Conservation (phyloP, 2,329 filamentous ascomycete species). For the Curvularia spicifera region DNA sequence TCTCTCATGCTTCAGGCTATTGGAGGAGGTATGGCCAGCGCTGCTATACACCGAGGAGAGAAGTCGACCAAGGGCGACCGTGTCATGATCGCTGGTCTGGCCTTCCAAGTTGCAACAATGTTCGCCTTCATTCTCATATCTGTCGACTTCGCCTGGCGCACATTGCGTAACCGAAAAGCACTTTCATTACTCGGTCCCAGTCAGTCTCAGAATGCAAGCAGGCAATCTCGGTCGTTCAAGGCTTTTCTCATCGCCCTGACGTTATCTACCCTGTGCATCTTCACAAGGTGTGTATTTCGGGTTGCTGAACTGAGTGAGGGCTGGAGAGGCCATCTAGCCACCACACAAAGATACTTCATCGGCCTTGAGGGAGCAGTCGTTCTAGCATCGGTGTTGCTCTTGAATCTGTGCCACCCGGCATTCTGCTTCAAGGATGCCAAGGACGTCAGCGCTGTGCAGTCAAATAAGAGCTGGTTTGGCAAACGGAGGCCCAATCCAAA, state of each 20-base stretch:
- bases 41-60: constrained; percentile 38
- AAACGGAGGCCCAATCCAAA: background rate
- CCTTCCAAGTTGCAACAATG: constrained; percentile 54
- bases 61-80: constrained; percentile 50
- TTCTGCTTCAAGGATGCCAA: constrained; percentile 46
- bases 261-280: constrained; percentile 67
- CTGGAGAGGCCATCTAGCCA: constrained; percentile 66
- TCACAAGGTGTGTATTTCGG: constrained; percentile 69
- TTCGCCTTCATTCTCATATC: constrained; percentile 52
- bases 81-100: constrained; percentile 56
- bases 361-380: constrained; percentile 48
- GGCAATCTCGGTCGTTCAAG: constrained; percentile 55
- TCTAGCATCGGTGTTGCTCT: constrained; percentile 38
- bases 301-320: constrained; percentile 70
- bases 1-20: constrained; percentile 55
- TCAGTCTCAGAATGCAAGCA: constrained; percentile 33
- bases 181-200: constrained; percentile 33
- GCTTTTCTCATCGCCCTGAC: constrained; percentile 63
- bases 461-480: constrained; percentile 1
- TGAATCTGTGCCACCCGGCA: constrained; percentile 48
- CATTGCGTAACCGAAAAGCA: constrained; percentile 25
- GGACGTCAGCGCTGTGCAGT: constrained; percentile 15
- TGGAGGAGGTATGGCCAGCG: constrained; percentile 53
- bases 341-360: constrained; percentile 49
- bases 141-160: constrained; percentile 50